These are phyloP conservation scores for Porogramme epimiltina DNA, from an alignment of 1,284 basidiomycete species.

Conservation along the genomic window DNA sequence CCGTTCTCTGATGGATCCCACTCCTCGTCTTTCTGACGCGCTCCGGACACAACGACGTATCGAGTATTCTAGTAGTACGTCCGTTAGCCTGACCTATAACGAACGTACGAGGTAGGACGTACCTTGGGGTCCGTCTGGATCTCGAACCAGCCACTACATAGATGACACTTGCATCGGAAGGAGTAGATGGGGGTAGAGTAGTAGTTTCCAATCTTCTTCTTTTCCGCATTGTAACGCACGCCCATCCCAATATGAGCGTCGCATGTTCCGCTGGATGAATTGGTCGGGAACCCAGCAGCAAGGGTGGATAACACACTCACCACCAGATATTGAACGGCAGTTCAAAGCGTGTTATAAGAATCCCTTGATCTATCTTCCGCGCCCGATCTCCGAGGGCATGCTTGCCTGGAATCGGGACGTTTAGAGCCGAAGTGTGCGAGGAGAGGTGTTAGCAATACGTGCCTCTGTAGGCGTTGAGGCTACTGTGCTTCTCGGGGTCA, in stretches of 20 bases:
- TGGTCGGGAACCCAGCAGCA: too few relatives aligned
- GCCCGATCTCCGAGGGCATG: slow-evolving; percentile 94
- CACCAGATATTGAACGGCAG: slow-evolving; percentile 99
- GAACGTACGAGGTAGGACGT: slow-evolving; percentile 12
- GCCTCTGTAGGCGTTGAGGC: slow-evolving; percentile 83
- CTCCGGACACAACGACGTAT: slow-evolving; percentile 92
- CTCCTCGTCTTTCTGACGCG: slow-evolving; percentile 88
- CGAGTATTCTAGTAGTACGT: slow-evolving; percentile 96
- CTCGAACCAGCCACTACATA: slow-evolving; percentile 94
- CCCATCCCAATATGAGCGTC: slow-evolving; percentile 96
- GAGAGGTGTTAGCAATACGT: slow-evolving; percentile 11
- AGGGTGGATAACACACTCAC: slow-evolving; percentile 43
- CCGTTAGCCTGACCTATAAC: neutral
- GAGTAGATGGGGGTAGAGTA: slow-evolving; percentile 92
- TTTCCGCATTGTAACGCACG: slow-evolving; percentile 98
- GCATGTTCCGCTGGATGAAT: slow-evolving; percentile 71
- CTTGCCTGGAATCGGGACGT: slow-evolving; percentile 61
- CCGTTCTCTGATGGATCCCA: slow-evolving; percentile 98
- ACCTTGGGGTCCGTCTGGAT: slow-evolving; percentile 97
- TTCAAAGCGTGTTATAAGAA: slow-evolving; percentile 92
- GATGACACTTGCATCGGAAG: slow-evolving; percentile 96
- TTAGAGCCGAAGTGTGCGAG: neutral
- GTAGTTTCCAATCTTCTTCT: slow-evolving; percentile 95
- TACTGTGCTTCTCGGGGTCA: slow-evolving; percentile 78
- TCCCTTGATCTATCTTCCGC: slow-evolving; percentile 90